Percentiles rank a stretch among this genome's conserved stretches.
phyloP scores from a whole-genome alignment of 1,284 basidiomycete genomes.

The Puccinia novopanici region DNA sequence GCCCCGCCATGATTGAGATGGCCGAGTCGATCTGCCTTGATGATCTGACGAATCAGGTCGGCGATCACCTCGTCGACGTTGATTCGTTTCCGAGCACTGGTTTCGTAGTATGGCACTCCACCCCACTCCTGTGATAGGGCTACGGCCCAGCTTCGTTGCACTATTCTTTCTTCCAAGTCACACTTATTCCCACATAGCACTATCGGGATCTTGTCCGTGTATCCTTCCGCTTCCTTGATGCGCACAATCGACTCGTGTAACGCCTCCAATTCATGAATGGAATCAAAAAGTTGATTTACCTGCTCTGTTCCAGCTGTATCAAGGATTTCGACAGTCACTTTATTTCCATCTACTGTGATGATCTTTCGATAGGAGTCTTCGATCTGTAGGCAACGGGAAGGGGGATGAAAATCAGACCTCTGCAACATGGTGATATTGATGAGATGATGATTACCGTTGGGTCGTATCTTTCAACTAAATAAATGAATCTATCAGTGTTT shows the following conservation, averaged over 20 bases:
- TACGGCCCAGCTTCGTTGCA: conserved; percentile 69
- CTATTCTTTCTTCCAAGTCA: conserved; percentile 80
- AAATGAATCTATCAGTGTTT: not conserved
- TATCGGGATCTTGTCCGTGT: conserved; percentile 65
- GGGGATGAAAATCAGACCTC: not conserved
- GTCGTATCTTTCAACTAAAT: conserved; percentile 50
- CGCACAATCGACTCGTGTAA: conserved; percentile 77
- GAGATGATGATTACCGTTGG: conserved; percentile 53
- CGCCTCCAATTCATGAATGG: conserved; percentile 73
- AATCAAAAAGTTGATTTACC: conserved; percentile 62
- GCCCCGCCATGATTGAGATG: conserved; percentile 27
- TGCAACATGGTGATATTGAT: conserved; percentile 61
- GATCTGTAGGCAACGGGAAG: conserved; percentile 53
- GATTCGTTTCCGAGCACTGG: conserved; percentile 78
- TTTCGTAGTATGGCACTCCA: conserved; percentile 76
- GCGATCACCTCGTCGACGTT: conserved; percentile 76
- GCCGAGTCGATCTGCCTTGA: conserved; percentile 54
- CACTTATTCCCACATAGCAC: conserved; percentile 86
- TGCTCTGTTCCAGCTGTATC: conserved; percentile 90
- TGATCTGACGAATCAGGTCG: conserved; percentile 73
- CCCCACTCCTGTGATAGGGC: conserved; percentile 70
- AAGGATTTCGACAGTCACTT: conserved; percentile 71
- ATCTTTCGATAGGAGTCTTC: conserved; percentile 61
- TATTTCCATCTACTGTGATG: conserved; percentile 60
- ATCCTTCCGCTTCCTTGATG: conserved; percentile 65